A percentile compares a stretch with the other conserved stretches of the same genome.
These are phyloP conservation scores for Phytophthora nicotianae DNA, from an alignment of 352 stramenopile genomes.

Conservation along the genomic window DNA sequence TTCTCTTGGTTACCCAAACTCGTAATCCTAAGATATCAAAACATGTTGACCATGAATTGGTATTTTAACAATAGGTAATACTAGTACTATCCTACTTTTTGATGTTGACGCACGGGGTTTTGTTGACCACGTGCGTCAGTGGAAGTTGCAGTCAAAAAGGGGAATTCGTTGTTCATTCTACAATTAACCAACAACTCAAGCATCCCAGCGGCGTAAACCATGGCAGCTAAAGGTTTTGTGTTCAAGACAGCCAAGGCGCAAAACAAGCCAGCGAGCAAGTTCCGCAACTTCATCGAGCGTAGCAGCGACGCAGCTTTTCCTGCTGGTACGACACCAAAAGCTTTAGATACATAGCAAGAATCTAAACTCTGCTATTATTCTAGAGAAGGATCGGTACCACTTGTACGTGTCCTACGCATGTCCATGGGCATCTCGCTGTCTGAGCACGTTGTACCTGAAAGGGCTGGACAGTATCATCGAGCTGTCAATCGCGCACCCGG, in stretches of 20 bases:
- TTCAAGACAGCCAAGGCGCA: conserved; percentile 14
- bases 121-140: conserved; percentile 7
- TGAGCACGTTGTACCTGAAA: conserved; percentile 85
- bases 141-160: background rate
- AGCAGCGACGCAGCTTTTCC: conserved; percentile 23
- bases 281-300: conserved; percentile 40
- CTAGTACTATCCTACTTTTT: too few species aligned
- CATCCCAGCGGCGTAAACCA: background rate
- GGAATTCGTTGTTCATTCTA: background rate
- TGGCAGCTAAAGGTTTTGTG: conserved; percentile 15
- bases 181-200: background rate
- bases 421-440: conserved; percentile 62
- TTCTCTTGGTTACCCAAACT: too few species aligned
- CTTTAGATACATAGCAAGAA: too few species aligned
- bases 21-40: background rate
- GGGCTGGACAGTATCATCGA: conserved; percentile 90
- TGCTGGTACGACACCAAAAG: conserved; percentile 31
- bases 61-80: too few species aligned
- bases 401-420: conserved; percentile 93
- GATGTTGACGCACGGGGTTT: conserved; percentile 3
- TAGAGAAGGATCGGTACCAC: conserved; percentile 68
- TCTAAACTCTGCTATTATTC: too few species aligned
- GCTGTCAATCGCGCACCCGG: conserved; percentile 75
- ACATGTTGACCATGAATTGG: too few species aligned
- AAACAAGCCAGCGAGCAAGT: conserved; percentile 26